A percentile compares a stretch with the other conserved stretches of the same genome.
Conservation (phyloP, 805 yeast genomes). For the Yarrowia sp. region DNA sequence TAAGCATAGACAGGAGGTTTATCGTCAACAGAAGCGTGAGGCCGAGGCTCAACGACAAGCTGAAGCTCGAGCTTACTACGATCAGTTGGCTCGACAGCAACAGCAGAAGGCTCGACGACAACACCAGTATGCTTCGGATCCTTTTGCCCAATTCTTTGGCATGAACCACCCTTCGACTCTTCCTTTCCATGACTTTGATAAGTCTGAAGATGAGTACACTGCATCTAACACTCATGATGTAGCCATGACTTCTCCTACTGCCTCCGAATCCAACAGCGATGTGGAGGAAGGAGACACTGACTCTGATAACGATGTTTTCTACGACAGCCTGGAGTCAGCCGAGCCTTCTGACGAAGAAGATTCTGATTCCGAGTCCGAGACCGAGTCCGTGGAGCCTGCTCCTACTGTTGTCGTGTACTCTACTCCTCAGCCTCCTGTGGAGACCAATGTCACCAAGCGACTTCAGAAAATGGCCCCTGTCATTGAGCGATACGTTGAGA, state of each 20-base stretch:
- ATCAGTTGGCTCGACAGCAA: slow-evolving; percentile 1
- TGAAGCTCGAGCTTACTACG: slow-evolving; percentile 22
- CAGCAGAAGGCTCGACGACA: slow-evolving; percentile 1
- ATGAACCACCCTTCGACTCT: background rate
- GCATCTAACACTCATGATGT: background rate
- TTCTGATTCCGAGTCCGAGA: slow-evolving; percentile 27
- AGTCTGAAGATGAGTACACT: slow-evolving; percentile 18
- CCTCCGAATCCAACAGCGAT: slow-evolving; percentile 4
- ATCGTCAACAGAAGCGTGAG: slow-evolving; percentile 1
- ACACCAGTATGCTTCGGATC: slow-evolving; percentile 3
- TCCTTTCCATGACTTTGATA: slow-evolving; percentile 17
- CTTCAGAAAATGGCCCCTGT: background rate
- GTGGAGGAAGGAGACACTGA: background rate
- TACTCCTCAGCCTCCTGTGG: slow-evolving; percentile 17
- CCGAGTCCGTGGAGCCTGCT: slow-evolving; percentile 9
- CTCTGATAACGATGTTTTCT: background rate
- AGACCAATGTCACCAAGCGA: slow-evolving; percentile 19
- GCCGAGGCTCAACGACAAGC: slow-evolving; percentile 14
- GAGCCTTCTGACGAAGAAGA: slow-evolving; percentile 27
- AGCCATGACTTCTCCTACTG: slow-evolving; percentile 10
- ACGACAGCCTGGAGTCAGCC: slow-evolving; percentile 22
- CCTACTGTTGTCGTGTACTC: slow-evolving; percentile 23
- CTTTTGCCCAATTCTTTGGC: background rate
- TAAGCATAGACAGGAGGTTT: background rate
- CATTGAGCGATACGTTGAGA: slow-evolving; percentile 17